Evolutionary conservation across 306 rosid genomes (phyloP), one percentile per base, ranked within the genome.

Genomic region (Lotus japonicus): DNA sequence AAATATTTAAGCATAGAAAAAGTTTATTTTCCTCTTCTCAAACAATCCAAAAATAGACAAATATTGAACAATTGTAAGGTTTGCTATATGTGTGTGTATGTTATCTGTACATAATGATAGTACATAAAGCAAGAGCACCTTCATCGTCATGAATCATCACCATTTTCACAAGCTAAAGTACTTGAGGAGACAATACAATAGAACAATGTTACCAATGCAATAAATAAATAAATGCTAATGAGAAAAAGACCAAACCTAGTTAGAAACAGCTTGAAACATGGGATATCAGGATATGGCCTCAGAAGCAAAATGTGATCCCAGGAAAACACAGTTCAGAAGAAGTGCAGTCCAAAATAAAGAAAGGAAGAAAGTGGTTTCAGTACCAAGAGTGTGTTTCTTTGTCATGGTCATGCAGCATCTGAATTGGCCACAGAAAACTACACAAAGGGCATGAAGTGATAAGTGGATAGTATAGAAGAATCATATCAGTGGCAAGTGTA

Each of bases 401-500:
- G 11, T 13, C 3, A 31, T 42, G 75, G 7, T 1, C 36, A 64
- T 58, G 50, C 23, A 41, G 58, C 14, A 44, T 26, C 17, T 23
- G 64, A 73, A 81, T 14, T 67, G 45, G 53, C 14, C 7, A 61
- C 12, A 56, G 60, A 52, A 48, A 64, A 43, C 15, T 28, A 11
- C 41, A 64, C n/a, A 3, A 61, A 57, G 44, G 64, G 39, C 17
- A 59, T 14, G 16, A 69, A 45, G 68, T 31, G 31, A 41, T 3
- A 10, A 58, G 50, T 11, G 62, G 77, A 70, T 62, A 63, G 57
- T 16, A 56, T 46, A 63, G 50, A 67, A 48, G 56, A 0, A 50
- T 72, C 65, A 81, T 65, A 72, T 39, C 1, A 55, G 79, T 76
- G 58, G 78, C 13, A 46, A 77, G 63, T 73, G 64, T 60, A 79